A percentile compares a stretch with the other conserved stretches of the same genome.
Evolutionary conservation across 257 asterid species (phyloP).

Genomic region (Jacaranda copaia): DNA sequence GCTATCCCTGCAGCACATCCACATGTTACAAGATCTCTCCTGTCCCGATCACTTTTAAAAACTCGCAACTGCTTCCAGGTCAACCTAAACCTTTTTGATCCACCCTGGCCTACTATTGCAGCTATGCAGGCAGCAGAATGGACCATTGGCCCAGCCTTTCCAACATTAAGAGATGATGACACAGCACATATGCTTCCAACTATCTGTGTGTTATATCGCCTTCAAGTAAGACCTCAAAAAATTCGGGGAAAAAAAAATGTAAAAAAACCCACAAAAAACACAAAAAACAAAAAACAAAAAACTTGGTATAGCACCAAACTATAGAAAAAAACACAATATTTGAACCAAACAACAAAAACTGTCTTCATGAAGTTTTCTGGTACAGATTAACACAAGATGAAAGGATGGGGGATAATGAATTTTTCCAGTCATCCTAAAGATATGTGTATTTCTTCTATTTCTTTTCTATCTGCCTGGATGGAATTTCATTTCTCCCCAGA

Average conservation of each 20-base stretch:
- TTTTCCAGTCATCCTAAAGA: neutral
- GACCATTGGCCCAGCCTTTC: conserved; percentile 81
- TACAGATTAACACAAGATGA: neutral
- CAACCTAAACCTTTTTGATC: conserved; percentile 57
- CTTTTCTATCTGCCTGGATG: neutral
- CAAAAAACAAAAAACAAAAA: too few species aligned
- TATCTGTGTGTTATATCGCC: conserved; percentile 48
- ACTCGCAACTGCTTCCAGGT: conserved; percentile 64
- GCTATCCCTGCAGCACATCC: conserved; percentile 85
- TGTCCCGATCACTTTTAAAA: conserved; percentile 71
- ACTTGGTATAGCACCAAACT: neutral
- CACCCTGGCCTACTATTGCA: conserved; percentile 67
- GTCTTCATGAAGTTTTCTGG: neutral
- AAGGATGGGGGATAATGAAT: neutral
- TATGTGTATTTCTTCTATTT: neutral
- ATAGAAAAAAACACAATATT: neutral
- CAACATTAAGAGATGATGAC: conserved; percentile 64
- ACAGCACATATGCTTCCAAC: conserved; percentile 76
- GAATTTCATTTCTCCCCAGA: neutral
- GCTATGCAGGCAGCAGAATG: conserved; percentile 77
- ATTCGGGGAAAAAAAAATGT: neutral
- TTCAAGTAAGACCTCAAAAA: conserved; percentile 22
- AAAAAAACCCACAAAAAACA: too few species aligned
- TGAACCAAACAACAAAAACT: neutral
- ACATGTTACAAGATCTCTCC: conserved; percentile 75